Evolutionary conservation across 1,284 basidiomycete species (phyloP), one percentile per base, ranked within the genome.

Genomic region (Wolfiporia cocos): DNA sequence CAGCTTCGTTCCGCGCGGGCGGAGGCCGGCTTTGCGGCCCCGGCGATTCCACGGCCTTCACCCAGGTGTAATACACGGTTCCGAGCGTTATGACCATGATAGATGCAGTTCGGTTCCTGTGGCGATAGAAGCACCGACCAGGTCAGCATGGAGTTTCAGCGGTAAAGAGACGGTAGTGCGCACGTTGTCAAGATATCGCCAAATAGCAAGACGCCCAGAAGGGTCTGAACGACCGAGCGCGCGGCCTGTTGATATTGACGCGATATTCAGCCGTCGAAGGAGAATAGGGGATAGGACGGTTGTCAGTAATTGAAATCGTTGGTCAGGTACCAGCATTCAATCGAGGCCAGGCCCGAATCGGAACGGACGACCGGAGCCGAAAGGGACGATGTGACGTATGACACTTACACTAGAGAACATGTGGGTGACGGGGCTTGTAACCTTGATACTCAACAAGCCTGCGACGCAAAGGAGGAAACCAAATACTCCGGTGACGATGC

Each of bases 401-500:
- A 34, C 18, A 70, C 78, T 59, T 53, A 83, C 81, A 53, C 78
- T 81, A 15, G 78, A 80, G 62, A 85, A 82, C 82, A 86, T 86
- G 57, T 84, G 82, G 2, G 81, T 84, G 43, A 85, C 70, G 5
- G 81, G 82, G 51, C 78, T 81, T 11, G 81, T 85, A 37, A 84
- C 71, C 54, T 84, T 85, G 63, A 86, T 83, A 54, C 78, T 81
- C 46, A 86, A 64, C 51, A 84, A 58, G 6, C 81, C 81, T 1
- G 83, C 81, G 36, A 86, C 65, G 50, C 81, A 84, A 18, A 86
- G 73, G 44, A 86, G 56, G 62, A 85, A 86, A 3, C 83, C 82
- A 50, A 86, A 83, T n/a, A 80, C 49, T 23, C 83, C 83, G 12
- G 83, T 86, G 37, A 82, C 67, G 33, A 78, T 49, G 47, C 70